phyloP scores from a whole-genome alignment of 1,284 basidiomycete genomes.

The Fomitopsis schrenkii region DNA sequence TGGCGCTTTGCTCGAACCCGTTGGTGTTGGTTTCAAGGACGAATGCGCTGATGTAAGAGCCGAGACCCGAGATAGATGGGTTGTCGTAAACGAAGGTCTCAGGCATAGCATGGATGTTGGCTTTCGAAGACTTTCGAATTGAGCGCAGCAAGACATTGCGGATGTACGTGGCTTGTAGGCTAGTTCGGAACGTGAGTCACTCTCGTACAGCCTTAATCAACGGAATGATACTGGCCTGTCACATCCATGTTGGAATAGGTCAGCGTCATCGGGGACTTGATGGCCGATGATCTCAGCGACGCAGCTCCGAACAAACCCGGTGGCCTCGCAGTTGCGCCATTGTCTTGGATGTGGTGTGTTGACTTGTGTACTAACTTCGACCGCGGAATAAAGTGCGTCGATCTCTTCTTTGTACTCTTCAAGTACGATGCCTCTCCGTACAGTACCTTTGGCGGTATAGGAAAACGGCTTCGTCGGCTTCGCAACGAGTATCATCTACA shows the following conservation, averaged over 20 bases:
- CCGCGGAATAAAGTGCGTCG: slow-evolving; percentile 19
- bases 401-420: slow-evolving; percentile 28
- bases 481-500: slow-evolving; percentile 28
- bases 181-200: not conserved
- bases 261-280: slow-evolving; percentile 29
- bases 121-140: not conserved
- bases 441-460: slow-evolving; percentile 28
- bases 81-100: not conserved
- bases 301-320: slow-evolving; percentile 25
- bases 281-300: slow-evolving; percentile 24
- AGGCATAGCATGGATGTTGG: not conserved
- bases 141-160: slow-evolving; percentile 23
- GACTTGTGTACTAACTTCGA: slow-evolving; percentile 20
- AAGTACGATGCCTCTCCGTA: slow-evolving; percentile 20
- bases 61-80: slow-evolving; percentile 28
- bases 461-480: slow-evolving; percentile 25
- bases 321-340: slow-evolving; percentile 23
- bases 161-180: slow-evolving; percentile 39
- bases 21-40: not conserved
- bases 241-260: slow-evolving; percentile 40
- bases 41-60: slow-evolving; percentile 17
- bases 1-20: not conserved
- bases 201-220: not conserved
- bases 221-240: slow-evolving; percentile 32
- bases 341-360: slow-evolving; percentile 18